phyloP scores from a whole-genome alignment of 352 stramenopile species.

The Globisporangium yorkense region DNA sequence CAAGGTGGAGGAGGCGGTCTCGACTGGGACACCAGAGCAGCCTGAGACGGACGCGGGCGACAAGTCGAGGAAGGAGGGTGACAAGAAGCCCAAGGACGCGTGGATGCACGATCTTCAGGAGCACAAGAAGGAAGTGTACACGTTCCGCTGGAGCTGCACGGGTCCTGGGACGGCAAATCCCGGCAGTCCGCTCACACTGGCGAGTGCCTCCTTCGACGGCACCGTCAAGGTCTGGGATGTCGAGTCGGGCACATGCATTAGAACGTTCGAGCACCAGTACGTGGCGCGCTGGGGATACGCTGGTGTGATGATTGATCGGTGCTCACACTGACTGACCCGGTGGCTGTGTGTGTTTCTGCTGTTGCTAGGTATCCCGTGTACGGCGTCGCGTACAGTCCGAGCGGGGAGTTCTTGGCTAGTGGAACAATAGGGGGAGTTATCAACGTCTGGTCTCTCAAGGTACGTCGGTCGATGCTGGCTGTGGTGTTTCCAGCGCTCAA shows the following conservation, averaged over 20 bases:
- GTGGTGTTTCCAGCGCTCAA: no score
- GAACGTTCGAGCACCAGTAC: constrained; percentile 92
- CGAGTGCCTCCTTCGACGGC: constrained; percentile 94
- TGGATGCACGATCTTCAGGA: constrained; percentile 86
- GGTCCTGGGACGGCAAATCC: constrained; percentile 59
- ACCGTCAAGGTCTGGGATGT: constrained; percentile 95
- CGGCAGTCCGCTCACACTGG: constrained; percentile 74
- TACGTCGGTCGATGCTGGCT: constrained; percentile 28
- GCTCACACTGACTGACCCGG: constrained; percentile 13
- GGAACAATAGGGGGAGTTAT: constrained; percentile 95
- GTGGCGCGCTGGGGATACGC: constrained; percentile 19
- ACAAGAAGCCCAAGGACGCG: constrained; percentile 23
- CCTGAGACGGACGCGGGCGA: constrained; percentile 27
- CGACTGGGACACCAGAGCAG: constrained; percentile 12
- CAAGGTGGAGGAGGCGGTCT: neutral
- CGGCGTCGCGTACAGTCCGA: constrained; percentile 81
- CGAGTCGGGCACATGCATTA: constrained; percentile 85
- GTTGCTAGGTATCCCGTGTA: constrained; percentile 73
- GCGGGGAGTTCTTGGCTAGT: constrained; percentile 94
- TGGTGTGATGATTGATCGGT: constrained; percentile 1
- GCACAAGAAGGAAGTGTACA: constrained; percentile 93
- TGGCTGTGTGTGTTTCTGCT: constrained; percentile 14
- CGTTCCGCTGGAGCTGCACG: constrained; percentile 89
- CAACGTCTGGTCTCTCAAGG: constrained; percentile 96
- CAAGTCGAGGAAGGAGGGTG: constrained; percentile 11